Conservation (phyloP, 345 rosid species). For the Atalantia buxifolia region DNA sequence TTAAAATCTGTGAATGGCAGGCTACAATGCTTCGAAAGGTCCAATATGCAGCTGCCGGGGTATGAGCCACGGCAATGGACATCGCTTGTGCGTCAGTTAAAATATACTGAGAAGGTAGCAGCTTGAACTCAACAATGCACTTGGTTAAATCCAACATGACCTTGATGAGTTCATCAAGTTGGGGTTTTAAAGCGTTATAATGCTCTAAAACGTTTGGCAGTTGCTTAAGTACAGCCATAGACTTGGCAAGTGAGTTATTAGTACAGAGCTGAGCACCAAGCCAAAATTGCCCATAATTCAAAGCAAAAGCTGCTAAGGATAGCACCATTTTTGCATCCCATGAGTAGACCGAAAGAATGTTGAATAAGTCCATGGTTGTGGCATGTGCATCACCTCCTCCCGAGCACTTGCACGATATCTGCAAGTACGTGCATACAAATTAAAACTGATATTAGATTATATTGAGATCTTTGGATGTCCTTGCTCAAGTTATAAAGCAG, state of each 20-base stretch:
- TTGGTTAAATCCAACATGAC: constrained; percentile 53
- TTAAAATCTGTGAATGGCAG: constrained; percentile 35
- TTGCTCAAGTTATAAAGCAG: background rate
- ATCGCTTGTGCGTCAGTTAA: constrained; percentile 31
- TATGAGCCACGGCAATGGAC: constrained; percentile 33
- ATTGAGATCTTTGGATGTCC: background rate
- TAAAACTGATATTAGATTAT: background rate
- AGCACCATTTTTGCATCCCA: constrained; percentile 57
- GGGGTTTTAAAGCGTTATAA: constrained; percentile 22
- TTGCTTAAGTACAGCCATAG: constrained; percentile 43
- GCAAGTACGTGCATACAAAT: background rate
- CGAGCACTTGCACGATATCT: constrained; percentile 50
- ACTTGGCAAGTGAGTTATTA: constrained; percentile 34
- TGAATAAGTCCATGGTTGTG: constrained; percentile 37
- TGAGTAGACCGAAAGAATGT: constrained; percentile 31
- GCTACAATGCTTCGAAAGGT: constrained; percentile 48
- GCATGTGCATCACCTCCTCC: constrained; percentile 43
- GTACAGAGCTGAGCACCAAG: constrained; percentile 29
- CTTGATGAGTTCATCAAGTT: constrained; percentile 42
- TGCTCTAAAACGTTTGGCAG: constrained; percentile 35
- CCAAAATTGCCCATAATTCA: constrained; percentile 44
- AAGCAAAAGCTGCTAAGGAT: constrained; percentile 45
- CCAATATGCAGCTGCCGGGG: constrained; percentile 54
- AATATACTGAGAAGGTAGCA: constrained; percentile 45
- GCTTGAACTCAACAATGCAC: constrained; percentile 44